Percentiles rank a stretch among this genome's conserved stretches.
Conservation (phyloP, 495 filamentous ascomycete species). For the Hyphodiscus hymeniophilus region DNA sequence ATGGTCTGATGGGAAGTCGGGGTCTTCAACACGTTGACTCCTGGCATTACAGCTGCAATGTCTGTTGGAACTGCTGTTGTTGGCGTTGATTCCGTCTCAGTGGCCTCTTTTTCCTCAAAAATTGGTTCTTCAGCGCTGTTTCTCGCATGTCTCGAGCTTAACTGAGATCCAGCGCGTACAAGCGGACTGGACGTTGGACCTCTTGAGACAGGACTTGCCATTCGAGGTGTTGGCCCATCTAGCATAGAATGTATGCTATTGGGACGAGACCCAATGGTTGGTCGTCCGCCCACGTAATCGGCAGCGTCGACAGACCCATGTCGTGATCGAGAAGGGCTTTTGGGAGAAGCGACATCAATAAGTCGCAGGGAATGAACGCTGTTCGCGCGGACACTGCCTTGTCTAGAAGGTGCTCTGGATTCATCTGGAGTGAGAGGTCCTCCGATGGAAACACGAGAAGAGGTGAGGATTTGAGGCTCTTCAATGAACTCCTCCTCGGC, state of each 20-base stretch:
- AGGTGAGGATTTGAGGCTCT: constrained; percentile 45
- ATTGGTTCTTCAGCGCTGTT: constrained; percentile 24
- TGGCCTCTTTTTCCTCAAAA: constrained; percentile 27
- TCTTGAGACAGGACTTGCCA: constrained; percentile 15
- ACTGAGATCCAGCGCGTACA: constrained; percentile 12
- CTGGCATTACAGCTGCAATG: constrained; percentile 19
- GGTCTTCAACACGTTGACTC: constrained; percentile 14
- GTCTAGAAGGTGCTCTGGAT: constrained; percentile 7
- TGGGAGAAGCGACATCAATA: constrained; percentile 43
- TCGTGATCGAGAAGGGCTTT: constrained; percentile 35
- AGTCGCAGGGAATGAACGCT: constrained; percentile 45
- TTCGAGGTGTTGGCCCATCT: constrained; percentile 27
- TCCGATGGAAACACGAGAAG: constrained; percentile 45
- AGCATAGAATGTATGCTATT: constrained; percentile 34
- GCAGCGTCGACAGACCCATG: constrained; percentile 32
- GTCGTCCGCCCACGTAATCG: constrained; percentile 29
- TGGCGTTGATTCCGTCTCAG: constrained; percentile 10
- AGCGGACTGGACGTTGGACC: constrained; percentile 11
- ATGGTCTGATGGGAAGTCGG: constrained; percentile 1
- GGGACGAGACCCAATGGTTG: constrained; percentile 21
- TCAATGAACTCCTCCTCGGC: constrained; percentile 36
- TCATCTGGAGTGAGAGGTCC: constrained; percentile 24
- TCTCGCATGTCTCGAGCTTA: constrained; percentile 19
- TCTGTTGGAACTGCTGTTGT: constrained; percentile 12
- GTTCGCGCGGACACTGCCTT: constrained; percentile 29